Conservation (phyloP, 495 filamentous ascomycete genomes). For the Penicillium pancosmium region DNA sequence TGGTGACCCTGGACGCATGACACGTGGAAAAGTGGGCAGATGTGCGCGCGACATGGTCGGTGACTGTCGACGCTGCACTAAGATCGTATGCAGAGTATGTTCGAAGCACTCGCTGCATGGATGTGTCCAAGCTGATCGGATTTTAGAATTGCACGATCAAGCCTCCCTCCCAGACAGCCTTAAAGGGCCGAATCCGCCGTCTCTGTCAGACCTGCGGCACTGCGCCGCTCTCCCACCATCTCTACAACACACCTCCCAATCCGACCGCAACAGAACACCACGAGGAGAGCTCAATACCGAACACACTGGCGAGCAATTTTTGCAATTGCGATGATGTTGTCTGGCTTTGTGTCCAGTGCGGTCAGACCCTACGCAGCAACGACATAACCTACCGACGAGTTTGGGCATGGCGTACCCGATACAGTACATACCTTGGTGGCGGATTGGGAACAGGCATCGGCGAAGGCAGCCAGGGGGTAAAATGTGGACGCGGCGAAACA, state of each 20-base stretch:
- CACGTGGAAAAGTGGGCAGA: constrained; percentile 65
- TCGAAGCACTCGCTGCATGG: background rate
- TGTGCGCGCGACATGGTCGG: constrained; percentile 86
- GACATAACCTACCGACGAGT: constrained; percentile 78
- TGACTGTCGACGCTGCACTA: constrained; percentile 77
- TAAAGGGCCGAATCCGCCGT: constrained; percentile 73
- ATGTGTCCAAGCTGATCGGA: background rate
- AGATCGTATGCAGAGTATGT: constrained; percentile 73
- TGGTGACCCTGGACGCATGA: constrained; percentile 43
- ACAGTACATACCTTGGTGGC: constrained; percentile 70
- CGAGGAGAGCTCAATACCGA: constrained; percentile 14
- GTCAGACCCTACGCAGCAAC: constrained; percentile 62
- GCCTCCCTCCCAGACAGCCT: constrained; percentile 60
- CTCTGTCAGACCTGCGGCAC: constrained; percentile 74
- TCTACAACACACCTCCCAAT: constrained; percentile 17
- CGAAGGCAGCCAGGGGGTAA: constrained; percentile 82
- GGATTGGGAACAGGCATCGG: constrained; percentile 85
- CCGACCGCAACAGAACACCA: background rate
- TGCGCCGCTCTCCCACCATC: constrained; percentile 57
- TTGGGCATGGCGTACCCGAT: constrained; percentile 89
- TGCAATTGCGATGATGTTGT: constrained; percentile 70
- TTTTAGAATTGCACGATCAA: constrained; percentile 85
- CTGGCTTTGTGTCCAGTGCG: constrained; percentile 83
- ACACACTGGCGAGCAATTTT: constrained; percentile 57
- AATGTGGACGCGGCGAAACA: constrained; percentile 69